Conservation (phyloP, 257 asterid genomes). For the Primulina tabacum region DNA sequence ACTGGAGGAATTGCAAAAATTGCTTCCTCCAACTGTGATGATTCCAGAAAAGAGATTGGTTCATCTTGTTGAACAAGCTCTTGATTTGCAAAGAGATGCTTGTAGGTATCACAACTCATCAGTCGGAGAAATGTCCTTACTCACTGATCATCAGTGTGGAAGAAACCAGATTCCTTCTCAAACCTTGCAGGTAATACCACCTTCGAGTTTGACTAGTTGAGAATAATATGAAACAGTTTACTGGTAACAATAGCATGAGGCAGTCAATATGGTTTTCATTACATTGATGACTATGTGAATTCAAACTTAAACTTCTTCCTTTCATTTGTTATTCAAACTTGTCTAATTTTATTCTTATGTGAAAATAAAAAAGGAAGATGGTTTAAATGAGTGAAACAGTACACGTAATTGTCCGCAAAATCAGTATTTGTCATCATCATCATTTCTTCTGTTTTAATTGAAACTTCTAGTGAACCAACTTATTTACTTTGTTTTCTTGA, state of each 20-base stretch:
- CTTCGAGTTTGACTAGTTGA: slow-evolving; percentile 8
- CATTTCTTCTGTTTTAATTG: neutral
- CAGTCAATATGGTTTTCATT: neutral
- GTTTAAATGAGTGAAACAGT: neutral
- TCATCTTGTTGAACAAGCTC: slow-evolving; percentile 85
- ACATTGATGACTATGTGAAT: neutral
- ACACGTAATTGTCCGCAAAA: neutral
- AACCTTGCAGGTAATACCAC: slow-evolving; percentile 59
- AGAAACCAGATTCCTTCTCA: slow-evolving; percentile 68
- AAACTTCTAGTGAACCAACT: neutral
- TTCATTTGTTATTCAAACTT: neutral
- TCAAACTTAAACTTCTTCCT: neutral
- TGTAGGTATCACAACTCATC: slow-evolving; percentile 77
- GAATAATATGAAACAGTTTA: neutral
- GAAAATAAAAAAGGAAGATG: neutral
- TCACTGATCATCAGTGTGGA: slow-evolving; percentile 76
- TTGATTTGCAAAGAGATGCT: slow-evolving; percentile 61
- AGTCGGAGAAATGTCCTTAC: slow-evolving; percentile 61
- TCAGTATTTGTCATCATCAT: neutral
- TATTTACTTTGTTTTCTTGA: neutral
- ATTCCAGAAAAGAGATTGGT: slow-evolving; percentile 70
- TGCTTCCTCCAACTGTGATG: slow-evolving; percentile 72
- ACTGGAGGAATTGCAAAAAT: slow-evolving; percentile 60
- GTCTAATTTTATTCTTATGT: neutral
- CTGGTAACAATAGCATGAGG: neutral